Conservation (phyloP, 2,329 filamentous ascomycete species). For the Penicillium sp. region DNA sequence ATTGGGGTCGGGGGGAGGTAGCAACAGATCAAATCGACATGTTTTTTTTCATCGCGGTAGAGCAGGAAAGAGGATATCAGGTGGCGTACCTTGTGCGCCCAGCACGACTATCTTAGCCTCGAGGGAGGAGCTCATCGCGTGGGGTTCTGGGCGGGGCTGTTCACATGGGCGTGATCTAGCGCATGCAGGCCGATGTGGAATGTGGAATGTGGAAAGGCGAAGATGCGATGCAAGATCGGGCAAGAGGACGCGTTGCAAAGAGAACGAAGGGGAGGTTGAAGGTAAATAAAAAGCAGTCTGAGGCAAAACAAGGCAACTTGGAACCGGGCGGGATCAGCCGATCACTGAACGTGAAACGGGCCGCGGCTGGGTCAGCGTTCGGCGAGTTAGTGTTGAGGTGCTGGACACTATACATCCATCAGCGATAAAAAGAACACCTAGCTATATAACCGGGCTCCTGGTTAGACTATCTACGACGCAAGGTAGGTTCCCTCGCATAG, state of each 20-base stretch:
- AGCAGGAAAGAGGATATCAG: slow-evolving; percentile 4
- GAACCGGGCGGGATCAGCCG: slow-evolving; percentile 22
- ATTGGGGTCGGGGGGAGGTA: neutral
- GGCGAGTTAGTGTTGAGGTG: no score
- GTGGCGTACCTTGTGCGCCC: slow-evolving; percentile 47
- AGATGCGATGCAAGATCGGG: no score
- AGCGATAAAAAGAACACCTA: no score
- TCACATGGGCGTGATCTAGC: slow-evolving; percentile 34
- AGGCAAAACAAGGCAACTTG: slow-evolving; percentile 3
- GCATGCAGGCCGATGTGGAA: neutral
- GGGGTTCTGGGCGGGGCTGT: slow-evolving; percentile 28
- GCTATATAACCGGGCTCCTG: no score
- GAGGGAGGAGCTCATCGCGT: slow-evolving; percentile 48
- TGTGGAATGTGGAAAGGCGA: no score
- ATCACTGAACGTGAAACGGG: no score
- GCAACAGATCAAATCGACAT: neutral
- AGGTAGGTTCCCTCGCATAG: no score
- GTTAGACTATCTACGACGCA: no score
- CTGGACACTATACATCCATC: no score
- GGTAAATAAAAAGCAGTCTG: slow-evolving; percentile 1
- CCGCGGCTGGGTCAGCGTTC: no score
- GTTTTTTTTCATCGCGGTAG: neutral
- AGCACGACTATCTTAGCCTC: slow-evolving; percentile 55
- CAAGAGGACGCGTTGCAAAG: no score
- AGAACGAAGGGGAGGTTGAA: neutral